Base-by-base conservation (phyloP, 768 basidiomycete genomes). In the Dioszegia aurantiaca region DNA sequence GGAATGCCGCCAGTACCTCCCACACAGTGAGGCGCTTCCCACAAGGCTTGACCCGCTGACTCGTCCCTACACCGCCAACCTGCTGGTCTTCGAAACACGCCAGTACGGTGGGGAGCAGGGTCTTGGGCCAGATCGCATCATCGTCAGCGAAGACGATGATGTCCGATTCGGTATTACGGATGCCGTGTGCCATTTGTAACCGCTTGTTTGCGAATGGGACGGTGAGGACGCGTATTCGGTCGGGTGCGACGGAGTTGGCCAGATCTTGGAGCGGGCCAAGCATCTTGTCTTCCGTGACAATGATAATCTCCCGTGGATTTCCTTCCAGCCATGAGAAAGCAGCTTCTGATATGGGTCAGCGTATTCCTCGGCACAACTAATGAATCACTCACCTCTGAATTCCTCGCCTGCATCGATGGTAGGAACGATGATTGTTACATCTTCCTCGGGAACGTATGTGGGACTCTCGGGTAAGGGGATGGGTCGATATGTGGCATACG, bases 351-450 rank as follows among this genome's bases (percentile, higher is more conserved):
- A 24, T 42, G 14, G 6, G 47, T 62, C 58, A 69, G 63, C 52
- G 17, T 16, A 33, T 21, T 1, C 19, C 17, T 14, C 6, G 2
- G 12, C 17, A 21, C 4, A 11, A 17, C 30, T 17, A 4, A 8
- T 4, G 44, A 21, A 11, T 14, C 6, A 27, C 73, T 52, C 56
- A 73, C 74, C 74, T 63, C 90, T 89, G 81, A 93, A 92, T 77
- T 91, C 90, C 77, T 92, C 90, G 48, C 91, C 92, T 2, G 92
- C 90, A 74, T 95, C 91, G 71, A 95, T 93, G 60, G 90, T 94
- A 37, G 91, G 91, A 2, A 94, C 92, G 60, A 95, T 90, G 73
- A 94, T 93, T 40, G 91, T 95, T 64, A 95, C 91, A 80, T 95
- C 91, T 74, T 95, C 91, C 1, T 84, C 82, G 51, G 90, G 87